Evolutionary conservation across 441 rosid species (phyloP).

Genomic region (Francoa sonchifolia): DNA sequence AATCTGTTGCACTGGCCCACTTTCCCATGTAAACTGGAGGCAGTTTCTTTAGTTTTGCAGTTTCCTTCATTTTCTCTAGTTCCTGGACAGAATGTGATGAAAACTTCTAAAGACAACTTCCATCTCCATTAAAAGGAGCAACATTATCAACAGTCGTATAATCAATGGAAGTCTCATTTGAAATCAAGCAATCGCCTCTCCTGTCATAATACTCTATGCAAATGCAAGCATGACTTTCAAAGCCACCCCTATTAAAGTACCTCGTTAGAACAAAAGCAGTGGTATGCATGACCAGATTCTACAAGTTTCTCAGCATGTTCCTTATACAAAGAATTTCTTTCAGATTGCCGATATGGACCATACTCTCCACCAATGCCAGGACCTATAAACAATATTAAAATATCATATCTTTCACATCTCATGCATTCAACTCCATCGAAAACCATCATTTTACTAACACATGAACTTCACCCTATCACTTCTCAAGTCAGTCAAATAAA

Average conservation of each 20-base stretch:
- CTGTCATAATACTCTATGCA: no score
- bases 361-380: slow-evolving; percentile 75
- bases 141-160: no score
- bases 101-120: slow-evolving; percentile 5
- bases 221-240: no score
- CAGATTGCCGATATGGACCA: slow-evolving; percentile 86
- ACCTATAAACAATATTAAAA: slow-evolving; percentile 25
- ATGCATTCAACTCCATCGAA: no score
- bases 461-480: no score
- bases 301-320: slow-evolving; percentile 65
- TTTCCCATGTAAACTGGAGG: slow-evolving; percentile 85
- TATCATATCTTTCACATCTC: neutral
- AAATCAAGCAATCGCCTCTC: no score
- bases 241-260: no score
- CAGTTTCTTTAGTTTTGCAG: slow-evolving; percentile 52
- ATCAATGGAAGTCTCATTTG: neutral
- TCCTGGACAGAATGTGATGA: slow-evolving; percentile 32
- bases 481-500: neutral
- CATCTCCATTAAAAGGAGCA: no score
- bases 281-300: slow-evolving; percentile 82
- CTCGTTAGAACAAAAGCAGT: slow-evolving; percentile 80
- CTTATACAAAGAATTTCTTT: slow-evolving; percentile 67
- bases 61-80: slow-evolving; percentile 85
- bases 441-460: no score
- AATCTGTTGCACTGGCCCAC: slow-evolving; percentile 71